These are phyloP conservation scores for Ascochyta rabiei DNA, from an alignment of 2,329 filamentous ascomycete species.

Conservation along the genomic window DNA sequence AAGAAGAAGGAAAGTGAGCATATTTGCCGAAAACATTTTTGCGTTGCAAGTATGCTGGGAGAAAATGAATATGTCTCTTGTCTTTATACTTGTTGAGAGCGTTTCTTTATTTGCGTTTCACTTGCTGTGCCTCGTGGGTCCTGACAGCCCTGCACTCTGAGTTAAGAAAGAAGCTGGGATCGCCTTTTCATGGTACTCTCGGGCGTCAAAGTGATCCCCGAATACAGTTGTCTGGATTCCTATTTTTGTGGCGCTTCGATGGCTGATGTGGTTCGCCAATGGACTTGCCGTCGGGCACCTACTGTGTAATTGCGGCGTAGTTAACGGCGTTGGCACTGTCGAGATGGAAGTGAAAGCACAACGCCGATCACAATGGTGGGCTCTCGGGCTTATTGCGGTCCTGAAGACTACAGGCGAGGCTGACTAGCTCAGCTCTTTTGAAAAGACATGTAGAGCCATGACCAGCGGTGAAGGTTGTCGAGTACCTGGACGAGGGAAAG, in stretches of 20 bases:
- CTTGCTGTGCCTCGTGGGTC: slow-evolving; percentile 13
- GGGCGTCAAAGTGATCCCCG: slow-evolving; percentile 16
- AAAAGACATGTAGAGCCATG: neutral
- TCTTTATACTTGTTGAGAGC: neutral
- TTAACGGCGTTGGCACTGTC: slow-evolving; percentile 2
- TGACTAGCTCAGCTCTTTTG: neutral
- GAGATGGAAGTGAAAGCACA: neutral
- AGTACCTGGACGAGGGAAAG: neutral
- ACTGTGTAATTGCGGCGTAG: slow-evolving; percentile 16
- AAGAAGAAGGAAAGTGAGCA: slow-evolving; percentile 1
- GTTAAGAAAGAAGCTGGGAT: neutral
- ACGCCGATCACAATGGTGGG: neutral
- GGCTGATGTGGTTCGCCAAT: slow-evolving; percentile 11
- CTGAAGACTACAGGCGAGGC: neutral
- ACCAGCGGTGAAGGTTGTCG: neutral
- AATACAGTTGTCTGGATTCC: neutral
- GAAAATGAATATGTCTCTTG: neutral
- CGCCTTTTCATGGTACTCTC: neutral
- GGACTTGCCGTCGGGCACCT: slow-evolving; percentile 5
- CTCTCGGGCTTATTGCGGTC: neutral
- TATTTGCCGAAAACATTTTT: neutral
- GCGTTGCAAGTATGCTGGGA: neutral
- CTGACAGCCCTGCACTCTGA: neutral
- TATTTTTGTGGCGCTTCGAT: slow-evolving; percentile 12
- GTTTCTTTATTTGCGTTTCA: slow-evolving; percentile 15